phyloP scores from a whole-genome alignment of 106 monocot species.

The Phalaenopsis aphrodite region DNA sequence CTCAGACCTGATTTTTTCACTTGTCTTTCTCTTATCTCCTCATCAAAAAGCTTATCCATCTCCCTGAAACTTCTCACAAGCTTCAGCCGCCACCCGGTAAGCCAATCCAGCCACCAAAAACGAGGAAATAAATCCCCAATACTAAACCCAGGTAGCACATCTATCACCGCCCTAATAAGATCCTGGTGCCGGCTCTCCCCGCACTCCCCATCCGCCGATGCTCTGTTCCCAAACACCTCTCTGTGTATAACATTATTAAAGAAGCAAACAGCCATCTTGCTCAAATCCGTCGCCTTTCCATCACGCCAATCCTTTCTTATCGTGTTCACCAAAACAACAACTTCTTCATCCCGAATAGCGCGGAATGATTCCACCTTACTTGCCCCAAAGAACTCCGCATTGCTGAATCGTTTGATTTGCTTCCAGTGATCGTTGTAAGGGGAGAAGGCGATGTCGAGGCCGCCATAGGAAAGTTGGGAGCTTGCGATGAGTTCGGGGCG shows the following conservation, averaged over 20 bases:
- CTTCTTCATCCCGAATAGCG: slow-evolving; percentile 3
- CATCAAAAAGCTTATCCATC: not conserved
- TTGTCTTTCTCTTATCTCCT: not conserved
- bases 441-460: slow-evolving; percentile 1
- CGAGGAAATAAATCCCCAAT: not conserved
- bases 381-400: not conserved
- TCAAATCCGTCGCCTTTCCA: not conserved
- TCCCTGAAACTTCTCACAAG: not conserved
- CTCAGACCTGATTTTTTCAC: too few species aligned
- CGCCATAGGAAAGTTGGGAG: not conserved
- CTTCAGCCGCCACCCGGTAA: not conserved
- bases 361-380: slow-evolving; percentile 4
- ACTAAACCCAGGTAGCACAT: not conserved
- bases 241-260: not conserved
- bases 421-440: slow-evolving; percentile 14
- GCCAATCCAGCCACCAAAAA: not conserved
- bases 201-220: not conserved
- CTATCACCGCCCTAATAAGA: not conserved
- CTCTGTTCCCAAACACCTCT: not conserved
- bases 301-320: slow-evolving; percentile 1
- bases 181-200: not conserved
- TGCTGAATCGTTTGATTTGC: slow-evolving; percentile 2
- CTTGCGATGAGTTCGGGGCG: not conserved
- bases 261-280: not conserved
- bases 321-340: not conserved